Percentiles rank a stretch among this genome's conserved stretches.
Evolutionary conservation across 768 basidiomycete genomes (phyloP).

Genomic region (Exidia glandulosa): DNA sequence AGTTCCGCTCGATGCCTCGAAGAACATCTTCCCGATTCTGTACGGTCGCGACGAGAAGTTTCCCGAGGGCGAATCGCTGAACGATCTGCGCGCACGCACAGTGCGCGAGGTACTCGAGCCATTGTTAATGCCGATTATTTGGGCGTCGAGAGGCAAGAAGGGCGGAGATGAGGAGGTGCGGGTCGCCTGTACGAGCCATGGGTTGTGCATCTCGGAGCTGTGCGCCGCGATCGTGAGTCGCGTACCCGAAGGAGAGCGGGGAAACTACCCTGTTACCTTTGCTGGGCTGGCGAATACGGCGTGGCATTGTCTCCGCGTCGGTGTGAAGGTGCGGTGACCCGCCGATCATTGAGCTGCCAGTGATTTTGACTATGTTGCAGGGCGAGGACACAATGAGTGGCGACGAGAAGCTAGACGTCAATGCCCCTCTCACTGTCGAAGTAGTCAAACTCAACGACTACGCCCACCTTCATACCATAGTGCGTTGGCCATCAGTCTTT

Average conservation of each 20-base stretch:
- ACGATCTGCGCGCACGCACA: conserved; percentile 51
- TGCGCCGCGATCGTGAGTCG: not conserved
- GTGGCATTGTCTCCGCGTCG: not conserved
- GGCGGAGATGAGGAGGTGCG: not conserved
- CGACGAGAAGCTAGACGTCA: not conserved
- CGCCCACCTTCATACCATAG: not conserved
- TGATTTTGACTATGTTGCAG: not conserved
- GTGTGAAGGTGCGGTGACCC: not conserved
- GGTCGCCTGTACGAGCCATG: conserved; percentile 65
- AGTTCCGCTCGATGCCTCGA: conserved; percentile 18
- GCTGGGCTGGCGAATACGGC: not conserved
- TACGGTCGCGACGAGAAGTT: conserved; percentile 38
- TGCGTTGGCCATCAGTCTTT: no score
- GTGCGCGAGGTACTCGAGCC: conserved; percentile 33
- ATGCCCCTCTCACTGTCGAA: not conserved
- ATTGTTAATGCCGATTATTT: conserved; percentile 46
- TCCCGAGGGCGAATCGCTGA: conserved; percentile 59
- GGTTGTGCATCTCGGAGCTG: conserved; percentile 49
- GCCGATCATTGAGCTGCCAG: no score
- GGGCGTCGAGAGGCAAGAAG: conserved; percentile 19
- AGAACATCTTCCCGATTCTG: conserved; percentile 36
- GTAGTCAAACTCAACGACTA: not conserved
- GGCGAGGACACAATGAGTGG: not conserved
- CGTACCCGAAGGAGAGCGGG: not conserved
- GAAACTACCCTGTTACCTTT: not conserved